A percentile compares a stretch with the other conserved stretches of the same genome.
Evolutionary conservation across 306 rosid genomes (phyloP).

Genomic region (Cajanus cajan): DNA sequence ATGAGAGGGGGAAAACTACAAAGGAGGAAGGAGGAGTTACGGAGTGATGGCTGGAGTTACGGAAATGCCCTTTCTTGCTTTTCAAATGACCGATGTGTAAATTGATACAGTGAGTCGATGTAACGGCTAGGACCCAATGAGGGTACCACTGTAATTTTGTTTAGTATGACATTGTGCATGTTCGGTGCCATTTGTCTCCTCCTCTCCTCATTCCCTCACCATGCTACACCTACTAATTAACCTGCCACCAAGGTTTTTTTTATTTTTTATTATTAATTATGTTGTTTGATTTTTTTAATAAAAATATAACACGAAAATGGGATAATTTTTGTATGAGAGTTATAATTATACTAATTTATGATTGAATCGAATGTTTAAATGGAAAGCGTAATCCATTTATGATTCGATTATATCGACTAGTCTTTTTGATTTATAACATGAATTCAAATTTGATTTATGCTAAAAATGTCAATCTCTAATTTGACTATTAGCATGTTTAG

Average conservation of each 20-base stretch:
- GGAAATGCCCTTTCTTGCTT: slow-evolving; percentile 43
- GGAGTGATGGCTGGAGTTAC: slow-evolving; percentile 22
- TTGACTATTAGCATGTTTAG: too few species aligned
- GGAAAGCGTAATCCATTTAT: background rate
- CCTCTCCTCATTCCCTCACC: background rate
- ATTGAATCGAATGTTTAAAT: background rate
- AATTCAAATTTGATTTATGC: background rate
- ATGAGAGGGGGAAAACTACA: slow-evolving; percentile 31
- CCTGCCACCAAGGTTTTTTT: background rate
- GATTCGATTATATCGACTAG: background rate
- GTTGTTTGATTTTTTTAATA: too few species aligned
- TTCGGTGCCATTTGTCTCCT: slow-evolving; percentile 47
- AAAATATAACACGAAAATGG: too few species aligned
- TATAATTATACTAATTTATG: too few species aligned
- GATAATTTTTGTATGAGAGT: background rate
- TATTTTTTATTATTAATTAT: too few species aligned
- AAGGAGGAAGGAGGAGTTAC: slow-evolving; percentile 27
- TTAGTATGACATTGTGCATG: slow-evolving; percentile 37
- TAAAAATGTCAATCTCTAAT: background rate
- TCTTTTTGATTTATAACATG: background rate
- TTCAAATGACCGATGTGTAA: slow-evolving; percentile 28
- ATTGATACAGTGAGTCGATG: background rate
- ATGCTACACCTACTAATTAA: too few species aligned
- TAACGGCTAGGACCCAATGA: slow-evolving; percentile 79
- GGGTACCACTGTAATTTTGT: slow-evolving; percentile 59